Base-by-base conservation (phyloP, 129 eudicot genomes). In the Saposhnikovia divaricata region DNA sequence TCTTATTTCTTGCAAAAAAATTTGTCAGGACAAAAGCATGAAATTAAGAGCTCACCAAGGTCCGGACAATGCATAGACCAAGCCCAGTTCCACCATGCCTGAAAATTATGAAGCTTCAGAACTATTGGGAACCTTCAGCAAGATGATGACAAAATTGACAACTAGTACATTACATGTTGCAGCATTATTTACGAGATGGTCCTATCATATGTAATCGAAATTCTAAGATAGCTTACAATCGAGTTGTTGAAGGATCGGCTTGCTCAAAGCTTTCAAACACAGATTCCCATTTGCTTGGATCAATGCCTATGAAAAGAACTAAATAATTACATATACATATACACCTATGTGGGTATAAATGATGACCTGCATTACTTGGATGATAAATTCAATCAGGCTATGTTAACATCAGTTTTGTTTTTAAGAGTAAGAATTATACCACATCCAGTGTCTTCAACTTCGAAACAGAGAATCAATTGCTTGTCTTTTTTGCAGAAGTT, bases 21-120 rank as follows among this genome's bases (percentile, higher is more conserved):
- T 1, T 59, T 61, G 4, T 61, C 27, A 4, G 12, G 34, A 61
- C 37, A 61, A 61, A 61, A 9, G 6, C 69, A 21, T 57, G 66
- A 57, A 57, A 21, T 7, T 23, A 61, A 61, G 15, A 61, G 43
- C 97, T 92, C 80, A 95, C 98, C 96, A 95, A 81, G 80, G 96
- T 92, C 78, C 97, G 83, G 68, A 95, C 98, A 39, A 95, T 95
- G 92, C 98, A 95, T 81, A 95, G 88, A 72, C 98, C 98, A 81
- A 95, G 91, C 80, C 98, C 98, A 44, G 98, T 95, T 59, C 98
- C 98, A 74, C 98, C 98, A 84, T 95, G 98, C 97, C 98, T 95
- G 89, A 82, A 82, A 83, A 74, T 77, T 80, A 71, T 44, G 72
- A 79, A 72, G 43, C 47, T 46, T 80, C 68, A 39, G 65, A 59